Evolutionary conservation across 257 asterid species (phyloP).

Genomic region (Solanum piurae): DNA sequence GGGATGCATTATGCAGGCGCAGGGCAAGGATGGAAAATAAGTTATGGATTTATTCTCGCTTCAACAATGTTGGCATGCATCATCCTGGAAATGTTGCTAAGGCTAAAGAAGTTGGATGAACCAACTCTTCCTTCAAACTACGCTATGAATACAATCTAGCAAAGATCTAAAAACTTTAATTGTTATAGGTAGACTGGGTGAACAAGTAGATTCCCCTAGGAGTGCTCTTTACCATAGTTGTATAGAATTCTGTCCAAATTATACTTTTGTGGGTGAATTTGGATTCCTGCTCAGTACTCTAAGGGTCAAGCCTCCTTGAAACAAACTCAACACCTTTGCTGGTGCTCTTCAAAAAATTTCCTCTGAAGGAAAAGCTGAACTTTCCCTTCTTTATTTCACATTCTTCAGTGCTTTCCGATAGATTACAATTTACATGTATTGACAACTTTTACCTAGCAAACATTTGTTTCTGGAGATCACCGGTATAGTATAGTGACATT

Average conservation of each 20-base stretch:
- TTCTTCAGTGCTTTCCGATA: background rate
- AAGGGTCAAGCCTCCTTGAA: background rate
- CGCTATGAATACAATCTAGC: conserved; percentile 34
- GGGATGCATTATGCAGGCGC: conserved; percentile 69
- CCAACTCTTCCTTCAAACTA: conserved; percentile 29
- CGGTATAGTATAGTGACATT: background rate
- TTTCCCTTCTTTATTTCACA: background rate
- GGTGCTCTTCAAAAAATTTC: background rate
- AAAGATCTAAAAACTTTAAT: background rate
- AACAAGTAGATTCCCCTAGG: background rate
- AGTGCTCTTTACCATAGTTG: background rate
- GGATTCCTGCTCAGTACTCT: background rate
- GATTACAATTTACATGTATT: background rate
- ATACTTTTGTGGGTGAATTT: background rate
- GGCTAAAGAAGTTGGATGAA: conserved; percentile 33
- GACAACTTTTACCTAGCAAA: background rate
- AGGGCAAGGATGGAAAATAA: conserved; percentile 40
- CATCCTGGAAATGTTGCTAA: conserved; percentile 46
- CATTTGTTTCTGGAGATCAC: background rate
- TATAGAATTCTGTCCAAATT: background rate
- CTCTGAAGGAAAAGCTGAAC: background rate
- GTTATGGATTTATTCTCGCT: conserved; percentile 65
- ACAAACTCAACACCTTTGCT: background rate
- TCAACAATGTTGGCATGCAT: conserved; percentile 29
- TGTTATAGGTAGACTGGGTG: background rate